These are phyloP conservation scores for Solanum appendiculatum DNA, from an alignment of 257 asterid genomes.

Conservation along the genomic window DNA sequence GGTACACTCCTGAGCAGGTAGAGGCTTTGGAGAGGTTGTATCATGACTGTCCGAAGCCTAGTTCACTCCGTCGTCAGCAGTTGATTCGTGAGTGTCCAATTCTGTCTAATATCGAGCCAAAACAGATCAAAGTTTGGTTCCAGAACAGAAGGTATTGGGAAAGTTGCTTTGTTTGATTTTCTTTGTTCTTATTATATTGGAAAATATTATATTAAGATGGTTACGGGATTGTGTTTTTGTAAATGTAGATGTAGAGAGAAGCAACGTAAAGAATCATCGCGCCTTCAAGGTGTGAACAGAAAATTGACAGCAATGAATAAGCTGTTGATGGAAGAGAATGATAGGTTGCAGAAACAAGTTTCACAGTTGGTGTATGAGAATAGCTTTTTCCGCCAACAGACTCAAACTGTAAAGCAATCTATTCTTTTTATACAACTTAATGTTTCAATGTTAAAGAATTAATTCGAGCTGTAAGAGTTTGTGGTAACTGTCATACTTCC, in stretches of 20 bases:
- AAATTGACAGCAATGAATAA: conserved; percentile 90
- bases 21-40: conserved; percentile 91
- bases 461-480: neutral
- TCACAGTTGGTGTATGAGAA: conserved; percentile 91
- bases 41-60: conserved; percentile 93
- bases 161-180: neutral
- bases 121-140: conserved; percentile 99
- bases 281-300: conserved; percentile 87
- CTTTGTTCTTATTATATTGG: neutral
- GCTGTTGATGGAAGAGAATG: conserved; percentile 98
- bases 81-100: conserved; percentile 85
- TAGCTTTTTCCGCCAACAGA: conserved; percentile 74
- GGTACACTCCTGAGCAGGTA: conserved; percentile 99
- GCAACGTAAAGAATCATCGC: conserved; percentile 88
- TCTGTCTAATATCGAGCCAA: conserved; percentile 88
- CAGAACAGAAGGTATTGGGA: conserved; percentile 74
- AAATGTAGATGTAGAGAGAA: conserved; percentile 79
- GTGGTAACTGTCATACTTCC: neutral
- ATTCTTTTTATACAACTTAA: neutral
- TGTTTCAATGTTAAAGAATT: neutral
- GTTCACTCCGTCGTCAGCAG: conserved; percentile 91
- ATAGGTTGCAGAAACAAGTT: conserved; percentile 93
- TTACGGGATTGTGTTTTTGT: neutral
- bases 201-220: neutral
- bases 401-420: conserved; percentile 46